Evolutionary conservation across 306 rosid species (phyloP).

Genomic region (Quillaja saponaria): DNA sequence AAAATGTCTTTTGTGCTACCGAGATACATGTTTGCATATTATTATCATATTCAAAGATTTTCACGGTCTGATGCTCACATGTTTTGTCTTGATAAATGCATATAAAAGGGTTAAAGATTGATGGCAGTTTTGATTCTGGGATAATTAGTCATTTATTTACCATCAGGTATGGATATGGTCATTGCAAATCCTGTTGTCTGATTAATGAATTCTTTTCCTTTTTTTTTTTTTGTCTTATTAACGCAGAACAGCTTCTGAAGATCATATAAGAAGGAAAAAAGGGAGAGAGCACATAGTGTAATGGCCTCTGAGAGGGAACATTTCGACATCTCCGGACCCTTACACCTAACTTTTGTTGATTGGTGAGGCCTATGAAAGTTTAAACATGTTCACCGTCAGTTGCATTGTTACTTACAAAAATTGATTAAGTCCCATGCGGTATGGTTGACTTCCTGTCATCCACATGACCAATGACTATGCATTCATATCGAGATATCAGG

Average conservation of each 20-base stretch:
- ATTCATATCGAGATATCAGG: background rate
- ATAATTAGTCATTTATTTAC: too few relatives aligned
- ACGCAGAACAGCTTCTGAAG: conserved; percentile 31
- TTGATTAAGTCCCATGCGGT: background rate
- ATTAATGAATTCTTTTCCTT: background rate
- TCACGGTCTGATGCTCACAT: too few relatives aligned
- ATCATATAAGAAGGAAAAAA: conserved; percentile 18
- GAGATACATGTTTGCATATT: too few relatives aligned
- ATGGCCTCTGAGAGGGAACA: conserved; percentile 75
- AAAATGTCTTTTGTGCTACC: too few relatives aligned
- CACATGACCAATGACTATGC: background rate
- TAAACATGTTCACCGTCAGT: background rate
- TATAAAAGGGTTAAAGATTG: too few relatives aligned
- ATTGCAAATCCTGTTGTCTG: conserved; percentile 4
- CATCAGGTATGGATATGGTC: background rate
- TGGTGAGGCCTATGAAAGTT: conserved; percentile 52
- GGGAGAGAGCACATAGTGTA: conserved; percentile 25
- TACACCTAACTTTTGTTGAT: conserved; percentile 63
- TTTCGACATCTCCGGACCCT: conserved; percentile 80
- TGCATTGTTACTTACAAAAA: too few relatives aligned
- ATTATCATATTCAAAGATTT: too few relatives aligned
- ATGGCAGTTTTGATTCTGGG: too few relatives aligned
- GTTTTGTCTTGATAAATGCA: too few relatives aligned
- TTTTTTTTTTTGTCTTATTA: background rate
- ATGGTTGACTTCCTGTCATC: conserved; percentile 3